A percentile compares a stretch with the other conserved stretches of the same genome.
These are phyloP conservation scores for Magnolia officinalis DNA, from an alignment of 164 flowering plant genomes.

Conservation along the genomic window DNA sequence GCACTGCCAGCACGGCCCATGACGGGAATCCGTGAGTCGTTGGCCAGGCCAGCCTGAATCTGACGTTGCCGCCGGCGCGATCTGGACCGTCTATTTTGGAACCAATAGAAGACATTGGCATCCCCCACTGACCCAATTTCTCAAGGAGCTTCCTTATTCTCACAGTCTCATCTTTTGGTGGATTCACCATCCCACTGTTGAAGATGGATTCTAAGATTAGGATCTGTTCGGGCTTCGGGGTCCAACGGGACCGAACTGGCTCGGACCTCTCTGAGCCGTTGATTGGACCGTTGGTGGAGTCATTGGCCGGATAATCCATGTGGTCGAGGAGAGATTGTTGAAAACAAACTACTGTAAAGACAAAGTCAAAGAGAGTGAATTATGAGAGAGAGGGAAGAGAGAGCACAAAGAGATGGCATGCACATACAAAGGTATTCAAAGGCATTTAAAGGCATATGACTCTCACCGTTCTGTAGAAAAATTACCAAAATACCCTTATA, in stretches of 20 bases:
- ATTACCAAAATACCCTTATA: background rate
- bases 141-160: constrained; percentile 80
- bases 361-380: background rate
- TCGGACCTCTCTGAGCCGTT: constrained; percentile 14
- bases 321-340: background rate
- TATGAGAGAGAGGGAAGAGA: background rate
- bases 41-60: constrained; percentile 53
- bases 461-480: background rate
- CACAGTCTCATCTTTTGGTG: constrained; percentile 90
- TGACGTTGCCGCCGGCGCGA: constrained; percentile 86
- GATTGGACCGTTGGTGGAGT: background rate
- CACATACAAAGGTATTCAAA: background rate
- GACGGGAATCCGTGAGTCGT: constrained; percentile 11
- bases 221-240: constrained; percentile 95
- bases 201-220: constrained; percentile 91
- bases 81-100: constrained; percentile 82
- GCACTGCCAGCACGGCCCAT: constrained; percentile 18
- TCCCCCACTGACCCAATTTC: constrained; percentile 87
- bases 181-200: constrained; percentile 98
- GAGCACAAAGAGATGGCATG: background rate
- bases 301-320: constrained; percentile 4
- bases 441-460: background rate
- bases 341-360: background rate
- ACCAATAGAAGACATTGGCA: constrained; percentile 98
- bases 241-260: constrained; percentile 90